Conservation (phyloP, 2,329 filamentous ascomycete genomes). For the Hortaea werneckii region DNA sequence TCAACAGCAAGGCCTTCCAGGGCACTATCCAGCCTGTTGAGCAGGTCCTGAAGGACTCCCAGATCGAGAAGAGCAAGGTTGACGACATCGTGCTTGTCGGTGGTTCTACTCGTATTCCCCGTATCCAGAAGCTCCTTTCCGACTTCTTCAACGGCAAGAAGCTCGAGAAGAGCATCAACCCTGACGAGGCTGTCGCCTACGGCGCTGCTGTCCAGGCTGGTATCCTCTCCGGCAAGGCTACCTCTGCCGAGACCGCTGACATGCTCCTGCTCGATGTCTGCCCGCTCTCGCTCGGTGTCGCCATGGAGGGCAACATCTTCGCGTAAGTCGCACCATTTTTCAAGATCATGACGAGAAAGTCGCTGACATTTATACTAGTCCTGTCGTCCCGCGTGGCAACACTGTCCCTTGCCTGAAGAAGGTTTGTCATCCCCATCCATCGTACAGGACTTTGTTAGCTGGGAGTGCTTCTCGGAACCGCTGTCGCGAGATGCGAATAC, state of each 20-base stretch:
- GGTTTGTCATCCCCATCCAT: no score
- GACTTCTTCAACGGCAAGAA: slow-evolving; percentile 99
- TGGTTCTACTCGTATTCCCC: slow-evolving; percentile 97
- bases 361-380: slow-evolving; percentile 21
- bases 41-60: slow-evolving; percentile 90
- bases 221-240: slow-evolving; percentile 97
- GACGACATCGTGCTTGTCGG: slow-evolving; percentile 98
- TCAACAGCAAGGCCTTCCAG: slow-evolving; percentile 90
- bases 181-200: slow-evolving; percentile 97
- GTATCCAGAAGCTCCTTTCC: slow-evolving; percentile 96
- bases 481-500: no score
- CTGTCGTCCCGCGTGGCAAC: slow-evolving; percentile 60
- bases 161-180: slow-evolving; percentile 99
- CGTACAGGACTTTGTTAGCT: no score
- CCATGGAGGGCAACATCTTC: slow-evolving; percentile 99
- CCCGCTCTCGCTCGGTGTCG: slow-evolving; percentile 93
- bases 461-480: no score
- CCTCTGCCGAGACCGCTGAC: slow-evolving; percentile 85
- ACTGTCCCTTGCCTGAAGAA: slow-evolving; percentile 24
- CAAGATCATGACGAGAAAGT: not conserved
- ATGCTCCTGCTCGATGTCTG: slow-evolving; percentile 93
- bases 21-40: slow-evolving; percentile 91
- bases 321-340: slow-evolving; percentile 33
- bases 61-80: slow-evolving; percentile 78
- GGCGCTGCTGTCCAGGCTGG: slow-evolving; percentile 97